phyloP scores from a whole-genome alignment of 768 basidiomycete genomes.

The Podaxis mareebaensis region DNA sequence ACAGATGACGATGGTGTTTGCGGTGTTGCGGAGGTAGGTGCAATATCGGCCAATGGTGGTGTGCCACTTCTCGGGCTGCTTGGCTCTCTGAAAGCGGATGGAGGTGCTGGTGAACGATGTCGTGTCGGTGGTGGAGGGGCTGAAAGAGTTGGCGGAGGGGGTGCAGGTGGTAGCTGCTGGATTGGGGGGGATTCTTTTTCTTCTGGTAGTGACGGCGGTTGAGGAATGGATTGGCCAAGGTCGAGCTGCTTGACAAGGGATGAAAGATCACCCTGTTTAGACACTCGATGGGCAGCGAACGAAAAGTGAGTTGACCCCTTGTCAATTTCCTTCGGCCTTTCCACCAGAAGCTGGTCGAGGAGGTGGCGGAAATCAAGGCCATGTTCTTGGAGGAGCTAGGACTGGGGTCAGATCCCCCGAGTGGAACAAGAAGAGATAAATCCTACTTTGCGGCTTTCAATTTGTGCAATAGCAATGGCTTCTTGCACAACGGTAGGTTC shows the following conservation, averaged over 20 bases:
- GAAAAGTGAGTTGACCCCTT: slow-evolving; percentile 31
- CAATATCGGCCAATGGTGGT: slow-evolving; percentile 12
- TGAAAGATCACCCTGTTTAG: slow-evolving; percentile 26
- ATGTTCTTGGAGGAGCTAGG: slow-evolving; percentile 83
- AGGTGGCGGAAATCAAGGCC: slow-evolving; percentile 93
- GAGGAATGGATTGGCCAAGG: not conserved
- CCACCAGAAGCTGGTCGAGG: slow-evolving; percentile 70
- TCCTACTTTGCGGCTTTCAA: slow-evolving; percentile 82
- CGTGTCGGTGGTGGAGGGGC: slow-evolving; percentile 30
- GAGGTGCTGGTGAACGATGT: slow-evolving; percentile 29
- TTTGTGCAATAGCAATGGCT: slow-evolving; percentile 71
- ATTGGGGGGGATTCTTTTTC: slow-evolving; percentile 17
- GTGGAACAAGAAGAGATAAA: slow-evolving; percentile 1
- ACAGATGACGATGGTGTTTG: slow-evolving; percentile 13
- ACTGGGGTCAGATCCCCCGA: not conserved
- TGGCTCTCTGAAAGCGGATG: slow-evolving; percentile 17
- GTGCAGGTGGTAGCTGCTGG: slow-evolving; percentile 23
- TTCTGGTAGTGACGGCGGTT: not conserved
- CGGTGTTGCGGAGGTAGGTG: slow-evolving; percentile 20
- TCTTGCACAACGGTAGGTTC: slow-evolving; percentile 73
- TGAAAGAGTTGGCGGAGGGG: slow-evolving; percentile 29
- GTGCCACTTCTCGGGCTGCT: slow-evolving; percentile 7
- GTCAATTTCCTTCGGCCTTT: slow-evolving; percentile 42
- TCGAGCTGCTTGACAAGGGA: slow-evolving; percentile 21
- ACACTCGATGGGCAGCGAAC: slow-evolving; percentile 32